Percentiles rank a stretch among this genome's conserved stretches.
phyloP scores from a whole-genome alignment of 139 green algal genomes.

The Volvox africanus region DNA sequence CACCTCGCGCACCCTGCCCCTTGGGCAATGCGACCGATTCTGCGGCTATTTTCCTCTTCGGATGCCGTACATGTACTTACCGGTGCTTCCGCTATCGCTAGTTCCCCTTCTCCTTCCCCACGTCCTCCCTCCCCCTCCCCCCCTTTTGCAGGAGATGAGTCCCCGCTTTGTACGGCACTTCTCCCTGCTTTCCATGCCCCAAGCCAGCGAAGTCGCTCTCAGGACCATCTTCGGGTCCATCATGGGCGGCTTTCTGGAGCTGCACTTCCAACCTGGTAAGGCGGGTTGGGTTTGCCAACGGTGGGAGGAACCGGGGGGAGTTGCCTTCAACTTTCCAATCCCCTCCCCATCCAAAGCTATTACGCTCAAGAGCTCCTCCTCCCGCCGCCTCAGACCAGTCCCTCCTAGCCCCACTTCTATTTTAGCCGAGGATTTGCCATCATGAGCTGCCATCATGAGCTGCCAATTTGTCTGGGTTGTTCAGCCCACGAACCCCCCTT shows the following conservation, averaged over 20 bases:
- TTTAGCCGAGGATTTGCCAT: no score
- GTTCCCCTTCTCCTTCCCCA: background rate
- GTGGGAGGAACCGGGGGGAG: background rate
- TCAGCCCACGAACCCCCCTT: no score
- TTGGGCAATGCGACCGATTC: no score
- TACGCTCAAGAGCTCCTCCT: background rate
- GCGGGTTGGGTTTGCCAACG: background rate
- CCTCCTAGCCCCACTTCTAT: no score
- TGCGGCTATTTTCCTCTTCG: no score
- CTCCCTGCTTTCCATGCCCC: slow-evolving; percentile 77
- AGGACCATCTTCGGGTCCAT: slow-evolving; percentile 79
- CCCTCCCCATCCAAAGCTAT: background rate
- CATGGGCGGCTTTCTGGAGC: slow-evolving; percentile 78
- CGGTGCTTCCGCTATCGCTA: background rate
- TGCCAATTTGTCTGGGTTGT: no score
- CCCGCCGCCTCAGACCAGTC: no score
- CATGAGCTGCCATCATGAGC: no score
- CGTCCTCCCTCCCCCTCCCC: background rate
- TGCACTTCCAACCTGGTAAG: slow-evolving; percentile 61
- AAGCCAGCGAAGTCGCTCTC: slow-evolving; percentile 65
- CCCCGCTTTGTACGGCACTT: slow-evolving; percentile 82
- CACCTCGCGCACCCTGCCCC: no score
- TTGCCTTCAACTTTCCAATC: background rate
- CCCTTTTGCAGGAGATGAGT: slow-evolving; percentile 56
- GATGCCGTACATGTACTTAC: no score